Evolutionary conservation across 78 protist genomes (phyloP), one percentile per base, ranked within the genome.

Genomic region (Tieghemostelium lacteum): DNA sequence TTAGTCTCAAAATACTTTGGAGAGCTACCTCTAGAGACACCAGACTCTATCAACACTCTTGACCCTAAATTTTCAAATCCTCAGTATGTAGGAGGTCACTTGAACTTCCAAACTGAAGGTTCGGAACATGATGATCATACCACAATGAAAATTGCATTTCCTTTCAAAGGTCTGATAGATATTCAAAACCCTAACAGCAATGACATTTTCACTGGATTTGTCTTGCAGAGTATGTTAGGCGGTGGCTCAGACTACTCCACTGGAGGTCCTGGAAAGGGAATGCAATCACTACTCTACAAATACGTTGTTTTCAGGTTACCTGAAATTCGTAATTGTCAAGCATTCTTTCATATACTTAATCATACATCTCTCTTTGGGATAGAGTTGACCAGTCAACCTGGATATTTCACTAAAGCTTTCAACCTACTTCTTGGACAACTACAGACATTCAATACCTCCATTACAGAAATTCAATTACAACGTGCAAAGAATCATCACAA

Each of bases 251-350:
- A 86, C n/a, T 88, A 54, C 73, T 85, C 88, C 1, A 72, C 71
- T 7, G 93, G 93, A 50, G 93, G 93, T 26, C 93, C 93, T 70
- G 93, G 93, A 7, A 88, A 88, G 31, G 93, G 93, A 31, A 88
- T 88, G 92, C 80, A 88, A 52, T 36, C 72, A 33, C 67, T 92
- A 22, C 26, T 88, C 16, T 69, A 88, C 39, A 29, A 69, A 7
- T 22, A 62, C 37, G 86, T 86, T 1, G 86, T 86, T 14, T 72
- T 55, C 5, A 2, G 33, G 6, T 28, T 42, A 17, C 78, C 22
- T 24, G n/a, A 50, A 0, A 69, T 86, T 7, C 29, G 49, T 8
- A 24, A 54, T 33, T 70, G 85, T 57, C 49, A 14, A 10, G 91
- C 86, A 16, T 69, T 57, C 31, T 83, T 69, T 69, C 16, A 22